Base-by-base conservation (phyloP, 106 monocot species). In the Allium sativum region DNA sequence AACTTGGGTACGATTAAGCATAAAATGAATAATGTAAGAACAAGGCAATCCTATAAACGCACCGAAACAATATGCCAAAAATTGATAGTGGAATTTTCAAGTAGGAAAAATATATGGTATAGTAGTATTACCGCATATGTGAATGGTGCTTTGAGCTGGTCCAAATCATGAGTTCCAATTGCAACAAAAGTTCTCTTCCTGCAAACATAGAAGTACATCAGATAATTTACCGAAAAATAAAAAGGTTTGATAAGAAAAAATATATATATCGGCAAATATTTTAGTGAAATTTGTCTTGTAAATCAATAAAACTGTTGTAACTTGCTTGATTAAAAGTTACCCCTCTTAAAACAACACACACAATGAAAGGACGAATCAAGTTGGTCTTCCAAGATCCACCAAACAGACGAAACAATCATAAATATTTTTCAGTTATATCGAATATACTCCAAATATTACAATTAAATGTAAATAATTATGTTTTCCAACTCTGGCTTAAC, bases 111-210 rank as follows among this genome's bases (percentile, higher is more conserved):
- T 3, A 41, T 18, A 12, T 48, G n/a, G 48, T 12, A 62, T 60
- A 31, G 44, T 58, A n/a, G 8, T 42, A 43, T 72, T 70, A 82
- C 95, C 90, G 90, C 90, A 56, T 90, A 95, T 44, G 87, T 79
- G 55, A 95, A 95, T 12, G 95, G 95, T 17, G 75, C 81, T 31
- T 77, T 41, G 53, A 95, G 22, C 13, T 77, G 84, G 62, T 90
- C 90, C 71, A 95, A 75, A 82, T 95, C 95, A 84, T 87, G 90
- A 59, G 95, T 95, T 12, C 95, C 95, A 77, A 95, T 90, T 21
- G 95, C 90, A 69, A 95, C 95, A 7, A 90, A 58, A 44, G 90
- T 82, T 73, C 95, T 95, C 81, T 70, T 90, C 72, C 95, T 95
- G 52, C 7, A 40, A 65, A 12, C 15, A 14, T 0, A 21, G 8